A percentile compares a stretch with the other conserved stretches of the same genome.
These are phyloP conservation scores for Wickerhamomyces silvicola DNA, from an alignment of 805 yeast species.

Conservation along the genomic window DNA sequence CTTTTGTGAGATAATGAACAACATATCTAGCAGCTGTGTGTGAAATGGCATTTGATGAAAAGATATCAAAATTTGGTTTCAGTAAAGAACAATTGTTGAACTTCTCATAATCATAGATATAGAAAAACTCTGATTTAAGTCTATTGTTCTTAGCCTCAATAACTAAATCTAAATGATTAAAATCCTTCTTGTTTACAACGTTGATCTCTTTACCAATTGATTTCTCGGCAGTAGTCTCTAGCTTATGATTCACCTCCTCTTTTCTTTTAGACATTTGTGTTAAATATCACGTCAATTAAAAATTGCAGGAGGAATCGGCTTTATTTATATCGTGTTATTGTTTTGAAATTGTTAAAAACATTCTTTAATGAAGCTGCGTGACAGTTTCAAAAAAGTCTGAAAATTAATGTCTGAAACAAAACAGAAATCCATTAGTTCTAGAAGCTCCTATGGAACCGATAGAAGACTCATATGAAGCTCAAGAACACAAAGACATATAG, in stretches of 20 bases:
- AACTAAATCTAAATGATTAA: constrained; percentile 21
- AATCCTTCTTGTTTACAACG: constrained; percentile 17
- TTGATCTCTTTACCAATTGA: constrained; percentile 21
- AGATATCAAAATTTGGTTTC: constrained; percentile 19
- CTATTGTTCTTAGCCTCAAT: constrained; percentile 24
- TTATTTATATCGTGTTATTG: too few species aligned
- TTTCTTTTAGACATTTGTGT: constrained; percentile 1
- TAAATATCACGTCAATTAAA: neutral
- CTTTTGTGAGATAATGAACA: constrained; percentile 26
- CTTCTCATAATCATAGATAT: constrained; percentile 26
- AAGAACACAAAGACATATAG: too few species aligned
- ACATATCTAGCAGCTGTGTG: constrained; percentile 29
- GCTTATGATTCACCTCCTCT: constrained; percentile 5
- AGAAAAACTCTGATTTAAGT: constrained; percentile 23
- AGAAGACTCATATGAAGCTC: too few species aligned
- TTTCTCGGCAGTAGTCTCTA: constrained; percentile 21
- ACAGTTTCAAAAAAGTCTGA: too few species aligned
- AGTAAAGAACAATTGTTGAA: constrained; percentile 23
- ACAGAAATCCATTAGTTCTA: too few species aligned
- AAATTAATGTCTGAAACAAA: too few species aligned
- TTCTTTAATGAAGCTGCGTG: too few species aligned
- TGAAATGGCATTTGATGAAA: constrained; percentile 17
- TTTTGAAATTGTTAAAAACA: too few species aligned
- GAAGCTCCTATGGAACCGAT: too few species aligned
- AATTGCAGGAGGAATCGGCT: too few species aligned